Conservation (phyloP, 2,329 filamentous ascomycete species). For the Didymella glomerata region DNA sequence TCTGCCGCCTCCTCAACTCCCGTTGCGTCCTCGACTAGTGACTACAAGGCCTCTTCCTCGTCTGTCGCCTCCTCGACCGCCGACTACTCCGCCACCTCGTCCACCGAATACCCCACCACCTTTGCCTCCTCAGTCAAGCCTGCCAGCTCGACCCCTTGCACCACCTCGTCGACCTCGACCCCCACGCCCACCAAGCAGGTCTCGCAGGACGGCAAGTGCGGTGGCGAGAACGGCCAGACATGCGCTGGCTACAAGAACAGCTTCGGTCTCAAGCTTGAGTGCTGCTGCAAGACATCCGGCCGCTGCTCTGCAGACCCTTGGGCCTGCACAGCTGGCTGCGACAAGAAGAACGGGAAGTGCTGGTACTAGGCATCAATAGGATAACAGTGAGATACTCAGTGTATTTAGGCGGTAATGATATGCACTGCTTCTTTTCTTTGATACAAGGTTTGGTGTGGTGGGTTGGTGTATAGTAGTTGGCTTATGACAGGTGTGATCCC, state of each 20-base stretch:
- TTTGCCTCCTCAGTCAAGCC: slow-evolving; percentile 14
- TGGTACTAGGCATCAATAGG: slow-evolving; percentile 25
- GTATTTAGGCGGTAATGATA: slow-evolving; percentile 2
- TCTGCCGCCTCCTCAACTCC: slow-evolving; percentile 11
- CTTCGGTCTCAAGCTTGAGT: slow-evolving; percentile 31
- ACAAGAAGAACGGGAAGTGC: slow-evolving; percentile 41
- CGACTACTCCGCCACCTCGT: slow-evolving; percentile 9
- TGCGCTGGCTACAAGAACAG: slow-evolving; percentile 38
- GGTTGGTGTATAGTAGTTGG: slow-evolving; percentile 11
- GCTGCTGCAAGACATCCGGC: slow-evolving; percentile 37
- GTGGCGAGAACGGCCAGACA: slow-evolving; percentile 33
- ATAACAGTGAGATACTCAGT: not conserved
- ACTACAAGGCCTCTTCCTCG: slow-evolving; percentile 4
- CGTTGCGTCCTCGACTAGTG: slow-evolving; percentile 8
- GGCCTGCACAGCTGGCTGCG: slow-evolving; percentile 40
- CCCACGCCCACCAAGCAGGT: slow-evolving; percentile 29
- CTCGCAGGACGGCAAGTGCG: slow-evolving; percentile 40
- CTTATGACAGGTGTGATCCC: slow-evolving; percentile 9
- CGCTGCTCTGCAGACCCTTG: slow-evolving; percentile 33
- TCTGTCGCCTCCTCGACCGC: slow-evolving; percentile 7
- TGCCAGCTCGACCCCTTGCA: slow-evolving; percentile 27
- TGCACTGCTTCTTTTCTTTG: slow-evolving; percentile 6
- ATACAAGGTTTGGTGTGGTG: slow-evolving; percentile 6
- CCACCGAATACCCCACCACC: slow-evolving; percentile 14
- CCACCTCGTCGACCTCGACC: slow-evolving; percentile 16